Base-by-base conservation (phyloP, 192 early-diverging fungal species). In the Gonapodya prolifera region DNA sequence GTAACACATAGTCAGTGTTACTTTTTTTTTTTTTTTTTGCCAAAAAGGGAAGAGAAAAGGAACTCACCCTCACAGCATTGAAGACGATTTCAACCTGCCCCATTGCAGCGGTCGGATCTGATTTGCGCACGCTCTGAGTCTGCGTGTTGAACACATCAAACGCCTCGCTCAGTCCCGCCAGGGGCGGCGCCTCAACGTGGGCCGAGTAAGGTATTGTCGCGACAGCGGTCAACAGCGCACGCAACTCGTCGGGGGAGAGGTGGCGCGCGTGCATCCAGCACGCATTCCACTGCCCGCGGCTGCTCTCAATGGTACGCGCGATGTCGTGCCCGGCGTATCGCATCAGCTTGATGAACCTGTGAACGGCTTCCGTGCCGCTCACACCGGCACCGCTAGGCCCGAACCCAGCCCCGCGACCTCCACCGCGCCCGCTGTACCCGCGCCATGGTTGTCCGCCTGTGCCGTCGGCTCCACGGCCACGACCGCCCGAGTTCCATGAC, bases 31-130 rank as follows among this genome's bases (percentile, higher is more conserved):
- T 34, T 71, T 61, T 61, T 23, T 8, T 8, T 23, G 23, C 45
- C 8, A 61, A 61, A n/a, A n/a, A n/a, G n/a, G 1, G 17, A 32
- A 13, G 35, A 32, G n/a, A 2, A 23, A 77, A 70, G 28, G 34
- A 30, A 45, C 81, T 82, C 29, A 81, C 80, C 34, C 79, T 34
- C n/a, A 82, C 79, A 18, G 75, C 79, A 69, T 82, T 77, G 29
- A 82, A 80, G 13, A 80, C 33, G 23, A 81, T 17, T 28, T 82
- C 80, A 28, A 82, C 81, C 32, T 45, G 69, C 35, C 35, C 31
- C 36, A 45, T 61, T 61, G 45, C 45, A 61, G 8, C 76, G 28
- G 74, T 45, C 17, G 76, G 18, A 1, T 70, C 70, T 73, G 75
- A 35, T 18, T 34, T 33, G 23, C n/a, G 45, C 34, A 69, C 75